Evolutionary conservation across 208 protist species (phyloP), one percentile per base, ranked within the genome.

Genomic region (Trypanosoma theileri): DNA sequence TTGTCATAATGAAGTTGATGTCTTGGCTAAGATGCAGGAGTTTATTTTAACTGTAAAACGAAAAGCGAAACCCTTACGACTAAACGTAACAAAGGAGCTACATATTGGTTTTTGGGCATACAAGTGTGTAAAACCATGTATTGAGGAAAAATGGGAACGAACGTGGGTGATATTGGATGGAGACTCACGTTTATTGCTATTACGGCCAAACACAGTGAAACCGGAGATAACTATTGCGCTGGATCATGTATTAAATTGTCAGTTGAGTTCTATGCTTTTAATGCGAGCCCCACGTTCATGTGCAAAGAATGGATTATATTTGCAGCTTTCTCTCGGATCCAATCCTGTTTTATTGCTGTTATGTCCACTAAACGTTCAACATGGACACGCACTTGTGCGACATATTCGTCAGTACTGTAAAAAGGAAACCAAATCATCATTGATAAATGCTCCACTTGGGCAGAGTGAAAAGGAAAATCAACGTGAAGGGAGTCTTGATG

Each of bases 41-140:
- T 51, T 68, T 46, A 4, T 68, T 13, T 31, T 19, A 16, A 4
- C n/a, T 1, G 26, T 31, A n/a, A 35, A 26, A 46, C 26, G 21
- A 31, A 40, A 59, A n/a, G 16, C 41, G 26, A 14, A 35, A 10
- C 52, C 40, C 10, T 21, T 26, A 42, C 63, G 41, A 8, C 41
- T 68, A 14, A 68, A 7, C 11, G 1, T 35, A 6, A 8, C 19
- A 19, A 41, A 59, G 74, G 57, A 61, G 63, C 45, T 85, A 24
- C 40, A 71, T 26, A 45, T 64, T n/a, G 81, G 87, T 46, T 93
- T 93, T 51, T 88, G 84, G 81, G 76, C 73, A 12, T 69, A 87
- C 65, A 72, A 76, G 13, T 84, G 77, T 52, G 35, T 90, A 13
- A 69, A 71, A 12, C 87, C 87, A 0, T 64, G 75, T 19, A 78